These are phyloP conservation scores for Penicillium egyptiacum DNA, from an alignment of 495 filamentous ascomycete species.

Conservation along the genomic window DNA sequence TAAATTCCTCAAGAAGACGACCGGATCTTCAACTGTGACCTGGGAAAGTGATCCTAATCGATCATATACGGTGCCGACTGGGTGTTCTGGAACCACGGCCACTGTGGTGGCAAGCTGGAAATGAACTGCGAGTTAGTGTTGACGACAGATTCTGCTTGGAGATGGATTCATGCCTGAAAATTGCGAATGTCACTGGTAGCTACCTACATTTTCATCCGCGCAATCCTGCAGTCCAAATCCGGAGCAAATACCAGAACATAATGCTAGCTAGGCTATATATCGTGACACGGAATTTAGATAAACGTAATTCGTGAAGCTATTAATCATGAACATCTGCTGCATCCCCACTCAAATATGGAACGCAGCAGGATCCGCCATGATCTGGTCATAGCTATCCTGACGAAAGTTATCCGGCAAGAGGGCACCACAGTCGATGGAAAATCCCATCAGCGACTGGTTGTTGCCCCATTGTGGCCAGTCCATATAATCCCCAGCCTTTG, in stretches of 20 bases:
- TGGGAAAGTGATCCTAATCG: constrained; percentile 68
- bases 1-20: constrained; percentile 60
- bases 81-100: constrained; percentile 36
- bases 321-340: background rate
- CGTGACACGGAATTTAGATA: background rate
- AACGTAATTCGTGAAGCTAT: background rate
- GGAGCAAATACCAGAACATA: background rate
- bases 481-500: constrained; percentile 34
- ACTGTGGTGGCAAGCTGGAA: constrained; percentile 30
- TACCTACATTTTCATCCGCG: background rate
- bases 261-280: background rate
- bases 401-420: constrained; percentile 63
- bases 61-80: constrained; percentile 52
- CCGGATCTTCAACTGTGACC: constrained; percentile 47
- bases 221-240: background rate
- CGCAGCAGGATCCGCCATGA: constrained; percentile 43
- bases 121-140: constrained; percentile 1
- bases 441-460: constrained; percentile 56
- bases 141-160: background rate
- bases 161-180: background rate
- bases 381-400: constrained; percentile 45
- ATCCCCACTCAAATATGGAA: constrained; percentile 49
- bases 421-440: constrained; percentile 44
- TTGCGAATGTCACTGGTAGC: background rate
- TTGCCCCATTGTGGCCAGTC: constrained; percentile 64